Base-by-base conservation (phyloP, 192 early-diverging fungal species). In the Coemansia sp. region DNA sequence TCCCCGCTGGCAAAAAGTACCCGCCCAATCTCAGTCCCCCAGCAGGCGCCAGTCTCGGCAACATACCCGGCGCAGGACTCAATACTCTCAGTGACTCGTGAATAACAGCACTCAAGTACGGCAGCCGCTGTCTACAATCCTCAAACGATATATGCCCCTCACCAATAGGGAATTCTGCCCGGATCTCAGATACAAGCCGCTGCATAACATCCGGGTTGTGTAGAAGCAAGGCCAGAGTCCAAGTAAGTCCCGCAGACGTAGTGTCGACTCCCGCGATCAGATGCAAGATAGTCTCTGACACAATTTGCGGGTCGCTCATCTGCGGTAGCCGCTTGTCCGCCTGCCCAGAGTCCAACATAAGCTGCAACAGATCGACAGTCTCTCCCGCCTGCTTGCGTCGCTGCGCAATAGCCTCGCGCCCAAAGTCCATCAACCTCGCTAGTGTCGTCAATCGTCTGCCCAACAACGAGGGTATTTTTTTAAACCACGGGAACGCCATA, bases 261-360 rank as follows among this genome's bases (percentile, higher is more conserved):
- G 86, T 85, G 13, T 87, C 84, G 2, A 79, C 75, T 1, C 86
- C 86, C 0, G 82, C 80, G 2, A 85, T 60, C 22, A 87, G 70
- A 20, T 85, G 83, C 38, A 85, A 44, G 20, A 78, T 71, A 1
- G 67, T 70, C 43, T 87, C 84, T 5, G 76, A 72, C 15, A 76
- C 71, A 42, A 87, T 77, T 43, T 84, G 75, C 2, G 61, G 29
- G 24, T 85, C 75, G 38, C 18, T 74, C 71, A 85, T 67, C 3
- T 18, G 36, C 9, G 54, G 10, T 13, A 42, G 22, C 15, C 61
- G 60, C 22, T 64, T 60, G 46, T 52, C 63, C 12, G 33, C 22
- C 5, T 62, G 34, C 3, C 70, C 62, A 0, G 68, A 41, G 15
- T 84, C 77, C 10, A 84, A 43, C 74, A 84, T 74, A 65, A 74